Evolutionary conservation across 257 asterid genomes (phyloP), one percentile per base, ranked within the genome.

Genomic region (Leonotis leonurus): DNA sequence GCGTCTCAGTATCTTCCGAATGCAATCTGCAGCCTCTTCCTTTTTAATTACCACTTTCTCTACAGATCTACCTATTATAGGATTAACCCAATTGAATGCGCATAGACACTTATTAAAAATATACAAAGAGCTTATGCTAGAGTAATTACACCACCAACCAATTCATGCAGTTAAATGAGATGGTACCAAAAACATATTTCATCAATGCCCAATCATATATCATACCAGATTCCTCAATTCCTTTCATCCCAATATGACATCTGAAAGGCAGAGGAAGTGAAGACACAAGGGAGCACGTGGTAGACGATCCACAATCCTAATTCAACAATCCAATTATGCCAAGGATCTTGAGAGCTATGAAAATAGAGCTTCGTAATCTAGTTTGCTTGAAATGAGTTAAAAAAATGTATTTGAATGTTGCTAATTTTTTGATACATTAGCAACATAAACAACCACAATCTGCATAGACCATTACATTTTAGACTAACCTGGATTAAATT

Each of bases 11-110:
- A 83, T 76, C 78, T 71, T 93, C 51, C 62, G 78, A 74, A 83
- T 44, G 72, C 84, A 82, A 62, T 80, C 73, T 39, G 91, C 95
- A 59, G 87, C 90, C 81, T 83, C 86, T 40, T 73, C 91, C 83
- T 72, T 89, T 43, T 51, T 75, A 16, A 80, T 64, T 52, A 55
- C 74, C 71, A 80, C 74, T 59, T 70, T 80, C 41, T 61, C 63
- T 25, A 44, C 41, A 10, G 67, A 68, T 49, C 62, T 66, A 62
- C 82, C 97, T 84, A 58, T 32, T 64, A 68, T 36, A 53, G 13
- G 11, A 32, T 22, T 33, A 20, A 33, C 8, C 18, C 55, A 32
- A 18, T 43, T n/a, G n/a, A n/a, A n/a, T n/a, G n/a, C n/a, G n/a
- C n/a, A n/a, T n/a, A n/a, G n/a, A n/a, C n/a, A n/a, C n/a, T n/a